Percentiles rank a stretch among this genome's conserved stretches.
Evolutionary conservation across 2,329 filamentous ascomycete species (phyloP).

Genomic region (Fusarium sp.): DNA sequence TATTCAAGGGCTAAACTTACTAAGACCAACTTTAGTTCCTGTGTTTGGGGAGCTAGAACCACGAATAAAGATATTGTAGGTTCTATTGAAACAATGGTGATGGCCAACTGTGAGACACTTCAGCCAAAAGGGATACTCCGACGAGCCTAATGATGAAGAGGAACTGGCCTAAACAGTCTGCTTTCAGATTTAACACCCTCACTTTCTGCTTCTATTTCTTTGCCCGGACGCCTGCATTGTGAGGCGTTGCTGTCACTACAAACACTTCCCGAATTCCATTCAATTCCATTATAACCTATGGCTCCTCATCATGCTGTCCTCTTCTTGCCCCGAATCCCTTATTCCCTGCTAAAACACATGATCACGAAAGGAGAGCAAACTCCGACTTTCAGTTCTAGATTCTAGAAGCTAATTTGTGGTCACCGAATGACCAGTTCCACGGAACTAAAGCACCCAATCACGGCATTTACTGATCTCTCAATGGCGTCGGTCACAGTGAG

Average conservation of each 20-base stretch:
- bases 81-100: too few relatives aligned
- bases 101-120: not conserved
- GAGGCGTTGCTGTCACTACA: not conserved
- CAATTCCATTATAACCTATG: too few relatives aligned
- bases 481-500: not conserved
- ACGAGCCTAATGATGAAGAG: too few relatives aligned
- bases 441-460: not conserved
- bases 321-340: rapidly evolving
- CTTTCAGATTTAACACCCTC: too few relatives aligned
- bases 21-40: too few relatives aligned
- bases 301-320: too few relatives aligned
- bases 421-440: too few relatives aligned
- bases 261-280: not conserved
- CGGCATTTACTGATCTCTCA: not conserved
- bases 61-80: not conserved
- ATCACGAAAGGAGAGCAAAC: not conserved
- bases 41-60: not conserved
- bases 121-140: not conserved
- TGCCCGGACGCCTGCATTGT: rapidly evolving
- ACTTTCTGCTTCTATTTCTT: not conserved
- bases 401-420: not conserved
- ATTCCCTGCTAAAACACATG: not conserved
- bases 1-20: too few relatives aligned
- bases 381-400: not conserved
- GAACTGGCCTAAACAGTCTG: not conserved